These are phyloP conservation scores for Aspergillus cejpii DNA, from an alignment of 2,329 filamentous ascomycete species.

Conservation along the genomic window DNA sequence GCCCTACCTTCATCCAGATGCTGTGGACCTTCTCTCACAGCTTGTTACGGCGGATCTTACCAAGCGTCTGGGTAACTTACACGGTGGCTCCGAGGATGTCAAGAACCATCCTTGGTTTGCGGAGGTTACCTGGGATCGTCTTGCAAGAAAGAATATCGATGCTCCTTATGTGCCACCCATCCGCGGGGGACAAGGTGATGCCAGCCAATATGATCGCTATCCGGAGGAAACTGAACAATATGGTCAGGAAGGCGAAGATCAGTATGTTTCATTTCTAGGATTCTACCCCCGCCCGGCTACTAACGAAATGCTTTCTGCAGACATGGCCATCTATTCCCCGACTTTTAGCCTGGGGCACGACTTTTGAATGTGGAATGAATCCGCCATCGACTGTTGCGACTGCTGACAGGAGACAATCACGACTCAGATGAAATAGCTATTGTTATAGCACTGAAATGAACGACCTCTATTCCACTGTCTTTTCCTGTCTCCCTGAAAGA, in stretches of 20 bases:
- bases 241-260: conserved; percentile 68
- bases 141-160: conserved; percentile 94
- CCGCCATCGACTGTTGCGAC: conserved; percentile 8
- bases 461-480: not conserved
- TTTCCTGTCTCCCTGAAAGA: not conserved
- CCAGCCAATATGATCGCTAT: conserved; percentile 96
- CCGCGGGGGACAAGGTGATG: conserved; percentile 85
- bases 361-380: conserved; percentile 30
- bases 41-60: conserved; percentile 93
- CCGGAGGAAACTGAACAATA: conserved; percentile 95
- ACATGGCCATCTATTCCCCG: conserved; percentile 66
- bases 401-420: not conserved
- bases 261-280: conserved; percentile 56
- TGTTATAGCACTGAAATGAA: not conserved
- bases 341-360: conserved; percentile 53
- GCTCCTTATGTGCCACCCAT: conserved; percentile 96
- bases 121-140: conserved; percentile 94
- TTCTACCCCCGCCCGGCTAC: not conserved
- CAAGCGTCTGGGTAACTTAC: conserved; percentile 89
- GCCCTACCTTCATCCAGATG: conserved; percentile 88
- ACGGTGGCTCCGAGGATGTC: conserved; percentile 82
- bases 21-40: conserved; percentile 83
- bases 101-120: conserved; percentile 95
- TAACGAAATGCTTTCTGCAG: conserved; percentile 39
- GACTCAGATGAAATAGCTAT: conserved; percentile 5